These are phyloP conservation scores for Coffea humblotiana DNA, from an alignment of 305 asterid genomes.

Conservation along the genomic window DNA sequence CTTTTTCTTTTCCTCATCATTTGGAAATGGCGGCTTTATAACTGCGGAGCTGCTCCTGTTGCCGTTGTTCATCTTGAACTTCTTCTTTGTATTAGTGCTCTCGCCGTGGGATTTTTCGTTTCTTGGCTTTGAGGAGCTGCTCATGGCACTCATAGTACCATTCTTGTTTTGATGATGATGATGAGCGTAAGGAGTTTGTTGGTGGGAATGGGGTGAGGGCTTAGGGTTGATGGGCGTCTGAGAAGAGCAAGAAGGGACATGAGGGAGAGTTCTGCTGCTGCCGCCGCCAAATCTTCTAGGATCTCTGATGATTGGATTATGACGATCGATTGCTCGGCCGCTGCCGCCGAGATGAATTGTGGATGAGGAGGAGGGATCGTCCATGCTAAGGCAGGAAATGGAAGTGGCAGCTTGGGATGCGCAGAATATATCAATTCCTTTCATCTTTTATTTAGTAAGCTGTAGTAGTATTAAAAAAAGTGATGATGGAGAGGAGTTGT, in stretches of 20 bases:
- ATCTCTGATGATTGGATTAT: constrained; percentile 79
- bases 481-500: neutral
- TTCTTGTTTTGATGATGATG: constrained; percentile 20
- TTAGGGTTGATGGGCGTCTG: constrained; percentile 29
- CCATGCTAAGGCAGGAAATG: constrained; percentile 47
- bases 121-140: constrained; percentile 1
- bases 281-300: constrained; percentile 33
- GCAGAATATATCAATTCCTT: constrained; percentile 61
- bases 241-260: constrained; percentile 26
- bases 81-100: constrained; percentile 7
- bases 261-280: constrained; percentile 16
- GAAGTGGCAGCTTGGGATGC: constrained; percentile 65
- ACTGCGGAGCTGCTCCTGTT: neutral
- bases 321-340: constrained; percentile 75
- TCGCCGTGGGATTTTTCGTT: constrained; percentile 1
- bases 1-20: constrained; percentile 11
- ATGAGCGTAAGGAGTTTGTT: neutral
- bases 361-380: constrained; percentile 33
- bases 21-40: neutral
- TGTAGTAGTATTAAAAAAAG: neutral
- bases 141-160: neutral
- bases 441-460: constrained; percentile 33
- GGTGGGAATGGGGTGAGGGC: constrained; percentile 19
- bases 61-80: neutral
- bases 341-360: constrained; percentile 31